Evolutionary conservation across 805 yeast genomes (phyloP).

Genomic region (Saturnispora ahearnii): DNA sequence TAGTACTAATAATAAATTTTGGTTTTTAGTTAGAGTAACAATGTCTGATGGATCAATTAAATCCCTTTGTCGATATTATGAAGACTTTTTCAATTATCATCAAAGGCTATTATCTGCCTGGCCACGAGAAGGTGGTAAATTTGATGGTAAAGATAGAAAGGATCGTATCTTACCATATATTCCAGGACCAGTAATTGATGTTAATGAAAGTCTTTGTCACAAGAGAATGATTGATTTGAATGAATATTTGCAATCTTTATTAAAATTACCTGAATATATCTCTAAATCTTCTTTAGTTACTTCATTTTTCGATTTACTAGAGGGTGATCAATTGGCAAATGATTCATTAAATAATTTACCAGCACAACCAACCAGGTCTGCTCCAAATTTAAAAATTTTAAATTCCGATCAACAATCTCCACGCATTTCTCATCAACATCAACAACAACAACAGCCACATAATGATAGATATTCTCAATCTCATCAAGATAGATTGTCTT

Average conservation of each 20-base stretch:
- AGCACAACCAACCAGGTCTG: conserved; percentile 23
- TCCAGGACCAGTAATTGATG: conserved; percentile 92
- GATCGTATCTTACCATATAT: conserved; percentile 83
- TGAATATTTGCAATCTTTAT: conserved; percentile 42
- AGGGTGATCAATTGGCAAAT: conserved; percentile 48
- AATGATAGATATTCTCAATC: conserved; percentile 40
- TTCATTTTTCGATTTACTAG: conserved; percentile 57
- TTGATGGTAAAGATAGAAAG: conserved; percentile 61
- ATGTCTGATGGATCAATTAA: conserved; percentile 61
- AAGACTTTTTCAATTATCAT: conserved; percentile 93
- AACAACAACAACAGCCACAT: conserved; percentile 14
- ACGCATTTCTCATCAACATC: conserved; percentile 7
- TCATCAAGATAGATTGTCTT: conserved; percentile 46
- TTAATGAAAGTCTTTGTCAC: conserved; percentile 61
- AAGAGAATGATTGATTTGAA: conserved; percentile 47
- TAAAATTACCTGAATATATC: conserved; percentile 68
- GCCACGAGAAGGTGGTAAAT: conserved; percentile 88
- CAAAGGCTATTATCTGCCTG: conserved; percentile 71
- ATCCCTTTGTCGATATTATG: conserved; percentile 78
- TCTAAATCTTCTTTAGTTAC: conserved; percentile 61
- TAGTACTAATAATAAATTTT: conserved; percentile 77
- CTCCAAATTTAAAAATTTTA: conserved; percentile 25
- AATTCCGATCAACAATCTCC: conserved; percentile 14
- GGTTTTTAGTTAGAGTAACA: conserved; percentile 68
- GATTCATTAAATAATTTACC: conserved; percentile 14